These are phyloP conservation scores for Citrus cavaleriei DNA, from an alignment of 345 rosid genomes.

Conservation along the genomic window DNA sequence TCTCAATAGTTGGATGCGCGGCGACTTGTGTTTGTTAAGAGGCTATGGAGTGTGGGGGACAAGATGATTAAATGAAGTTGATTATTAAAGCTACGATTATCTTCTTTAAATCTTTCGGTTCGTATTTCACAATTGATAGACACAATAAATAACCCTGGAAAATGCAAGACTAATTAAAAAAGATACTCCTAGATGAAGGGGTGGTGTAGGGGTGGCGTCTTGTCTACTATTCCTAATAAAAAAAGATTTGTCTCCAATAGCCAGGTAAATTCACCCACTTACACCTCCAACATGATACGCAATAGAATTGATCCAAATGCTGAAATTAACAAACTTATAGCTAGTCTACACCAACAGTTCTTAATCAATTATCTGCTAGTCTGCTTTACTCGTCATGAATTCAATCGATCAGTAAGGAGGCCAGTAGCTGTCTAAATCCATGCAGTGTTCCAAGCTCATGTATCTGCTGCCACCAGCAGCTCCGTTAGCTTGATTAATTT, in stretches of 20 bases:
- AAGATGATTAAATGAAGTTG: neutral
- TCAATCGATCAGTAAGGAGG: conserved; percentile 45
- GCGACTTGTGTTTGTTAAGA: neutral
- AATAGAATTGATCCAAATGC: neutral
- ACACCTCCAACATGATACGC: neutral
- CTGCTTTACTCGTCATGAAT: too few species aligned
- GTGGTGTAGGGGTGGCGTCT: neutral
- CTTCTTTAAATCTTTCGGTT: neutral
- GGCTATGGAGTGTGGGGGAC: neutral
- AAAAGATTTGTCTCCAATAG: neutral
- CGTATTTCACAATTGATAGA: neutral
- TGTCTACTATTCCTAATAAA: neutral
- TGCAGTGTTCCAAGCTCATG: conserved; percentile 68
- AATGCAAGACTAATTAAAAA: neutral
- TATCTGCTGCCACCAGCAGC: conserved; percentile 32
- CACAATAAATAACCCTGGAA: too few species aligned
- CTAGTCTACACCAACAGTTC: neutral
- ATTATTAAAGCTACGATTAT: too few species aligned
- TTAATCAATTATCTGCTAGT: neutral
- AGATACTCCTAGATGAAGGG: neutral
- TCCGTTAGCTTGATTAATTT: conserved; percentile 30
- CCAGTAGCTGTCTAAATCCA: conserved; percentile 92
- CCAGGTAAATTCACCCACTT: neutral
- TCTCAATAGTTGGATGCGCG: too few species aligned
- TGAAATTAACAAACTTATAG: neutral